Conservation (phyloP, 208 protist species). For the Leishmania tarentolae region DNA sequence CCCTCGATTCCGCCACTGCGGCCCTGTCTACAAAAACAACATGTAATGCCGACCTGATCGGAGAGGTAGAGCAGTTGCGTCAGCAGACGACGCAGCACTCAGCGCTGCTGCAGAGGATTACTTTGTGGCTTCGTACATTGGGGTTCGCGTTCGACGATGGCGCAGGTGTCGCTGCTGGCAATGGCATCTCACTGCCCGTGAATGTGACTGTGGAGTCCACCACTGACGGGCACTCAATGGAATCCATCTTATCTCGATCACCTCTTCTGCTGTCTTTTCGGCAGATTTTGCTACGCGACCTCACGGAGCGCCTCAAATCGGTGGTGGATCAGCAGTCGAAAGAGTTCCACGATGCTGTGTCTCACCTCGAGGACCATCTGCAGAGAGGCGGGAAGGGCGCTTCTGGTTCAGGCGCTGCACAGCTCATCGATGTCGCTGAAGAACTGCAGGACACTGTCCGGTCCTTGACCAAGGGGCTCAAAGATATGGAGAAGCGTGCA, state of each 20-base stretch:
- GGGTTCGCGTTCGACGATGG: constrained; percentile 2
- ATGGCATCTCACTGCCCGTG: neutral
- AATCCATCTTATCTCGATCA: constrained; percentile 46
- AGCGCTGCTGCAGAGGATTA: constrained; percentile 16
- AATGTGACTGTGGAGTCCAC: neutral
- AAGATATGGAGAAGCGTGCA: constrained; percentile 47
- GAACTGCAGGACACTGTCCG: constrained; percentile 27
- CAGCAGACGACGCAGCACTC: constrained; percentile 22
- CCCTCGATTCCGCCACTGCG: constrained; percentile 19
- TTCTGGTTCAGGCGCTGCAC: constrained; percentile 1
- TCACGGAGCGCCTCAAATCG: constrained; percentile 58
- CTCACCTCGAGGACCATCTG: constrained; percentile 43
- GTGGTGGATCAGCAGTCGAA: constrained; percentile 55
- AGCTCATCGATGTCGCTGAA: neutral
- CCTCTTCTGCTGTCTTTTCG: constrained; percentile 80
- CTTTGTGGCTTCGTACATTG: constrained; percentile 21
- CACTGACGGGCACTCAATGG: constrained; percentile 24
- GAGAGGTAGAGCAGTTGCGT: constrained; percentile 27
- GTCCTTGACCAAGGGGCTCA: constrained; percentile 40
- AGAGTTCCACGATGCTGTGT: constrained; percentile 47
- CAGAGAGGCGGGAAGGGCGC: constrained; percentile 9
- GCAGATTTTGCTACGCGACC: constrained; percentile 64
- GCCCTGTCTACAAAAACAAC: constrained; percentile 13
- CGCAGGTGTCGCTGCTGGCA: neutral
- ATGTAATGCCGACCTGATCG: constrained; percentile 10